Evolutionary conservation across 2,329 filamentous ascomycete genomes (phyloP).

Genomic region (Trichoderma lentiforme): DNA sequence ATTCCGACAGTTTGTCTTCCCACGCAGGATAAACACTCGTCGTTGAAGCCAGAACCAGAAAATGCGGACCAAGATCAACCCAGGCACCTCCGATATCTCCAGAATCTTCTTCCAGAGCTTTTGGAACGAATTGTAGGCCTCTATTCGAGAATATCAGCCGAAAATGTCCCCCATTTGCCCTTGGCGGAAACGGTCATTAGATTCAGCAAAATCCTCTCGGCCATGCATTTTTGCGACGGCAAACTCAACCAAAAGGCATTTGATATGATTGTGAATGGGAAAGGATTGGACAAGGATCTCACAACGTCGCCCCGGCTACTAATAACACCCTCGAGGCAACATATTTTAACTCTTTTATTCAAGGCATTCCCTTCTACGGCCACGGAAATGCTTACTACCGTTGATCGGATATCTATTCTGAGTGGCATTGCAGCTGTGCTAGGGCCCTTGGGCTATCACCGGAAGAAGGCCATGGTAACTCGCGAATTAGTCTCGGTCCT

Average conservation of each 20-base stretch:
- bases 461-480: slow-evolving; percentile 89
- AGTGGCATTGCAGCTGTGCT: slow-evolving; percentile 87
- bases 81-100: slow-evolving; percentile 52
- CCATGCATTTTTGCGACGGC: slow-evolving; percentile 64
- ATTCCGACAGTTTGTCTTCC: slow-evolving; percentile 58
- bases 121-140: slow-evolving; percentile 70
- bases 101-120: slow-evolving; percentile 65
- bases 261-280: slow-evolving; percentile 63
- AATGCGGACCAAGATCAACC: slow-evolving; percentile 44
- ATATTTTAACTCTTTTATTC: slow-evolving; percentile 64
- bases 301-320: slow-evolving; percentile 54
- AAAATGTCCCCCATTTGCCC: slow-evolving; percentile 67
- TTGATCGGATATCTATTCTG: slow-evolving; percentile 74
- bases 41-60: slow-evolving; percentile 29
- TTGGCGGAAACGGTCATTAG: slow-evolving; percentile 71
- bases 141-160: slow-evolving; percentile 67
- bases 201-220: slow-evolving; percentile 66
- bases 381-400: slow-evolving; percentile 65
- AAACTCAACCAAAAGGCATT: slow-evolving; percentile 58
- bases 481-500: slow-evolving; percentile 80
- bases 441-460: slow-evolving; percentile 71
- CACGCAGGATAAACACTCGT: slow-evolving; percentile 45
- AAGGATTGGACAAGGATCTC: slow-evolving; percentile 47
- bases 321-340: slow-evolving; percentile 55
- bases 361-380: slow-evolving; percentile 66